Percentiles rank a stretch among this genome's conserved stretches.
These are phyloP conservation scores for Cercospora berteroae DNA, from an alignment of 2,329 filamentous ascomycete species.

Conservation along the genomic window DNA sequence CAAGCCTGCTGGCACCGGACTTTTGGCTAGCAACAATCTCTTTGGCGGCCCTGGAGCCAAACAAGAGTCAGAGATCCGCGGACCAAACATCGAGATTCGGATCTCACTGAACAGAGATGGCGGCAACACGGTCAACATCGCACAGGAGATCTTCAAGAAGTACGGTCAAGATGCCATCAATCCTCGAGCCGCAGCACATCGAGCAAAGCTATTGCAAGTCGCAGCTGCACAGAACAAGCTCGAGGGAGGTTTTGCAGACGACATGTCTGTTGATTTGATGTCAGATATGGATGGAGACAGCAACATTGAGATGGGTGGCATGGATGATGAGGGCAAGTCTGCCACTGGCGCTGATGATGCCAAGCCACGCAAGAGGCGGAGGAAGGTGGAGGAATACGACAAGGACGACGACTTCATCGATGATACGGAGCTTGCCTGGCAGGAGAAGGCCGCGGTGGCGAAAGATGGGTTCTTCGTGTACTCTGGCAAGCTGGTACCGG, in stretches of 20 bases:
- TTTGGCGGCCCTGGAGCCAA: conserved; percentile 55
- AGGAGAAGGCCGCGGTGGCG: conserved; percentile 89
- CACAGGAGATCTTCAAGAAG: conserved; percentile 84
- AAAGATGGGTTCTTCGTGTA: conserved; percentile 98
- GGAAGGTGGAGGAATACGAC: conserved; percentile 65
- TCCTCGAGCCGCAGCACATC: conserved; percentile 82
- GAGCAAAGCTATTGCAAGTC: conserved; percentile 82
- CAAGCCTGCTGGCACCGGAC: conserved; percentile 59
- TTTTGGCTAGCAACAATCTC: conserved; percentile 61
- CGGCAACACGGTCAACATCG: conserved; percentile 94
- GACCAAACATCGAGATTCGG: conserved; percentile 80
- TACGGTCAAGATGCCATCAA: conserved; percentile 95
- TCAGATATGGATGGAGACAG: conserved; percentile 70
- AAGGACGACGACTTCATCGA: conserved; percentile 72
- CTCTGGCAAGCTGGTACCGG: conserved; percentile 83
- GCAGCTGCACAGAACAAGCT: conserved; percentile 83
- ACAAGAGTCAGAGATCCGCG: conserved; percentile 42
- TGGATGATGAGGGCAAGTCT: conserved; percentile 58
- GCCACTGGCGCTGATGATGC: conserved; percentile 63
- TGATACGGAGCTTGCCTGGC: conserved; percentile 92
- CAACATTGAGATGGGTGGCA: conserved; percentile 83
- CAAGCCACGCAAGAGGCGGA: conserved; percentile 79
- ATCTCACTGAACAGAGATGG: conserved; percentile 77
- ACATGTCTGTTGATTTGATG: conserved; percentile 72
- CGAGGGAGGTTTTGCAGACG: conserved; percentile 72